Evolutionary conservation across 2,329 filamentous ascomycete genomes (phyloP).

Genomic region (Verticillium alfalfae): DNA sequence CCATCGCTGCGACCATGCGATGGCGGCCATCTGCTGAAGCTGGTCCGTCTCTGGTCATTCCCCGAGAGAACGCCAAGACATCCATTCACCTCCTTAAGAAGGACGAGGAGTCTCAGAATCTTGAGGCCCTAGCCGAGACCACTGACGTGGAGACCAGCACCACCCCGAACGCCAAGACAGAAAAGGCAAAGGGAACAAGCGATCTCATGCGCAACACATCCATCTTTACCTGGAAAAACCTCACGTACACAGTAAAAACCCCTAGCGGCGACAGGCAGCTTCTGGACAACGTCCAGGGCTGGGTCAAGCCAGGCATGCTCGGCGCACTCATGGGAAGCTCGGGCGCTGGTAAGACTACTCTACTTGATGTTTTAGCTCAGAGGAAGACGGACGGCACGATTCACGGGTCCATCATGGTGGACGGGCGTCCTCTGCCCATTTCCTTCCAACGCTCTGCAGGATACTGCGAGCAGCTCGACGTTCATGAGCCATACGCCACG

Average conservation of each 20-base stretch:
- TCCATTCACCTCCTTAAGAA: conserved; percentile 17
- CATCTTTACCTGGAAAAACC: conserved; percentile 69
- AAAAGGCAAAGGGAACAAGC: conserved; percentile 18
- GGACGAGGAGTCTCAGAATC: conserved; percentile 44
- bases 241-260: conserved; percentile 64
- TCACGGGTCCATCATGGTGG: conserved; percentile 68
- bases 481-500: conserved; percentile 68
- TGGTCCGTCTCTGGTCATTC: conserved; percentile 53
- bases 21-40: conserved; percentile 51
- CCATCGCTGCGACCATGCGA: conserved; percentile 48
- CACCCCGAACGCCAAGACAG: conserved; percentile 7
- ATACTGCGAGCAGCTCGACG: conserved; percentile 77
- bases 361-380: conserved; percentile 76
- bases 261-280: conserved; percentile 59
- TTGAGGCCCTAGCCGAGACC: conserved; percentile 27
- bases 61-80: conserved; percentile 49
- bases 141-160: conserved; percentile 41
- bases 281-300: conserved; percentile 75
- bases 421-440: conserved; percentile 60
- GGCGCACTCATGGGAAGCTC: conserved; percentile 78
- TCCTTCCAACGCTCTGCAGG: conserved; percentile 76
- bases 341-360: conserved; percentile 80
- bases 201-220: conserved; percentile 57
- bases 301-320: conserved; percentile 74
- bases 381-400: conserved; percentile 76